Evolutionary conservation across 306 rosid species (phyloP).

Genomic region (Coriaria nepalensis): DNA sequence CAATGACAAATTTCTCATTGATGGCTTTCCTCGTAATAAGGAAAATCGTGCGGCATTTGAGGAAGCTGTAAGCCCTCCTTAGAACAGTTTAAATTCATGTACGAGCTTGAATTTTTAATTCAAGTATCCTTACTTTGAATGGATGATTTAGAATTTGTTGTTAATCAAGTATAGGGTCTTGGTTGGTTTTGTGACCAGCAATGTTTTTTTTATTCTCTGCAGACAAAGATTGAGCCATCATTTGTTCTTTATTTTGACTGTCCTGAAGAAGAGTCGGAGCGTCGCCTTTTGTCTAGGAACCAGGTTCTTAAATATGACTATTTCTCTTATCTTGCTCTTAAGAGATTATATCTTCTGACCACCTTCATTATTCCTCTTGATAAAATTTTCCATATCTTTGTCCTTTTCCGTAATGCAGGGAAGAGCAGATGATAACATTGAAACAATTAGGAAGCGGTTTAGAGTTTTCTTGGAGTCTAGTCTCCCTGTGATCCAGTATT

Average conservation of each 20-base stretch:
- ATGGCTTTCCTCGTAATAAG: conserved; percentile 98
- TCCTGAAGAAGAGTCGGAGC: conserved; percentile 86
- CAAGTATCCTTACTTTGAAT: not conserved
- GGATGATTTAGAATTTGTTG: not conserved
- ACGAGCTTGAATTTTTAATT: not conserved
- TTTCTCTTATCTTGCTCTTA: conserved; percentile 3
- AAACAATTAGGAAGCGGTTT: conserved; percentile 91
- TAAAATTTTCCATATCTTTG: not conserved
- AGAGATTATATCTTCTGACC: not conserved
- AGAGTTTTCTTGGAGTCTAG: conserved; percentile 83
- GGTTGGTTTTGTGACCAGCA: not conserved
- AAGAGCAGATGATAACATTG: conserved; percentile 89
- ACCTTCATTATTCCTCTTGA: not conserved
- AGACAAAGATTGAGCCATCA: conserved; percentile 82
- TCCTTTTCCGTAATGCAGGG: conserved; percentile 38
- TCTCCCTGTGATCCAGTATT: conserved; percentile 69
- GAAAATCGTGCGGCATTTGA: conserved; percentile 99
- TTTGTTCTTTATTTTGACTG: conserved; percentile 80
- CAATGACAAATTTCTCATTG: conserved; percentile 88
- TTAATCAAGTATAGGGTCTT: not conserved
- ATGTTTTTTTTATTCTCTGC: conserved; percentile 21
- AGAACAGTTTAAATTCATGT: not conserved
- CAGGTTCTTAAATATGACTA: conserved; percentile 40
- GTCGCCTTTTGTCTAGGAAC: conserved; percentile 70
- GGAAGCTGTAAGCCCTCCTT: conserved; percentile 45